Evolutionary conservation across 129 eudicot species (phyloP), one percentile per base, ranked within the genome.

Genomic region (Flaveria sonorensis): DNA sequence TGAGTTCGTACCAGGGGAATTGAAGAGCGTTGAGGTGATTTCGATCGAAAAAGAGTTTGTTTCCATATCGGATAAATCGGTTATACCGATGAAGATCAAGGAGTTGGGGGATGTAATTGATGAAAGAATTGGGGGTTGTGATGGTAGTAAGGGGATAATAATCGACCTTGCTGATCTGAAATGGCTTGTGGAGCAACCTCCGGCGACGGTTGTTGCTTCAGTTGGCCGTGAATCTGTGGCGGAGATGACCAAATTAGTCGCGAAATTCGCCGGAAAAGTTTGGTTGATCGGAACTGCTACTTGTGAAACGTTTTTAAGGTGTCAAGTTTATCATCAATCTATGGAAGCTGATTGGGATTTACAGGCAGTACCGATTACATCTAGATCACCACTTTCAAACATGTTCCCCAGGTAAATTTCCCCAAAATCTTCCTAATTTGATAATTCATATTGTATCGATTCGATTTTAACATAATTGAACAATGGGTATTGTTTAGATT

Each of bases 341-440:
- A 89, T 91, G 95, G 99, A 95, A 78, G 83, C 63, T 77, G 94
- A 87, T 61, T 95, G 99, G 99, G 96, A 89, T 88, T 83, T 95
- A 69, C 99, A 95, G 55, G 99, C 93, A 20, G 94, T 95, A 32
- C 93, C 99, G 3, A 86, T 95, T 75, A 84, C 97, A 46, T 81
- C 99, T 14, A 86, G 92, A 83, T 86, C 92, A 28, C 89, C 92
- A 70, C 81, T 78, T 9, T 82, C 89, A 2, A 88, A 82, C 42
- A 86, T 83, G 81, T 91, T 91, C 72, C 84, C 96, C 0, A 91
- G 99, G 99, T 95, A 86, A 14, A 2, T 76, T 81, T 7, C 48
- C 1, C 9, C 18, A 30, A n/a, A 61, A 63, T 30, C 45, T 47
- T 2, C n/a, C 10, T 1, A 55, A 39, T 43, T 77, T 26, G 3